phyloP scores from a whole-genome alignment of 345 rosid genomes.

The Eucalyptus sp. region DNA sequence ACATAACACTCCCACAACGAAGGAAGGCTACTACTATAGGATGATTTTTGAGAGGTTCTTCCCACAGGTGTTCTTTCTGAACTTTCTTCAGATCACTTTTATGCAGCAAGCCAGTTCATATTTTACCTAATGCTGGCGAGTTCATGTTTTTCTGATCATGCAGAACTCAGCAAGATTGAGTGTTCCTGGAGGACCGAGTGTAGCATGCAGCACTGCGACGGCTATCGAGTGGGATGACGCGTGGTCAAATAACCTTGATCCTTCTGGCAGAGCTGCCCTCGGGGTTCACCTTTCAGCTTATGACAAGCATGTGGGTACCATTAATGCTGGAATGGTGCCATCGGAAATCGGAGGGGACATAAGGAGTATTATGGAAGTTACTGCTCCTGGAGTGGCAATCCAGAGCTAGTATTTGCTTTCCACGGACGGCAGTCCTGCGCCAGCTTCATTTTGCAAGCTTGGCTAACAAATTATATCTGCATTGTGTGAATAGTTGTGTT shows the following conservation, averaged over 20 bases:
- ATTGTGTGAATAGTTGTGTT: neutral
- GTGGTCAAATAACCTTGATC: slow-evolving; percentile 86
- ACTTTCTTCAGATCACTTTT: neutral
- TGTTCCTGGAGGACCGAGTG: slow-evolving; percentile 84
- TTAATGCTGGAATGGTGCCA: slow-evolving; percentile 5
- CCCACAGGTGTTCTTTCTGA: slow-evolving; percentile 47
- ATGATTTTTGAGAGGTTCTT: slow-evolving; percentile 90
- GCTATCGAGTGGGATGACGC: slow-evolving; percentile 84
- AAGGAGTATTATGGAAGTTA: slow-evolving; percentile 31
- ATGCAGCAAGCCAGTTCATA: neutral
- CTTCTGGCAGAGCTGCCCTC: slow-evolving; percentile 89
- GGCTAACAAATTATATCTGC: neutral
- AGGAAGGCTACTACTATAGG: slow-evolving; percentile 87
- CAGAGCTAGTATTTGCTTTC: slow-evolving; percentile 14
- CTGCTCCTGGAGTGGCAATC: slow-evolving; percentile 35
- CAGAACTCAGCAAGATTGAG: slow-evolving; percentile 82
- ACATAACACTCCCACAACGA: slow-evolving; percentile 70
- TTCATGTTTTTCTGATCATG: neutral
- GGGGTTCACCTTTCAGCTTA: slow-evolving; percentile 87
- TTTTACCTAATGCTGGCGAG: neutral
- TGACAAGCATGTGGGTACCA: slow-evolving; percentile 8
- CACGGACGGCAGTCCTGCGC: neutral
- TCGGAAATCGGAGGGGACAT: slow-evolving; percentile 21
- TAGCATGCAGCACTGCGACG: slow-evolving; percentile 88
- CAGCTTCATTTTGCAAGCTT: neutral